A percentile compares a stretch with the other conserved stretches of the same genome.
Conservation (phyloP, 331 rosid species). For the Telfairia occidentalis region DNA sequence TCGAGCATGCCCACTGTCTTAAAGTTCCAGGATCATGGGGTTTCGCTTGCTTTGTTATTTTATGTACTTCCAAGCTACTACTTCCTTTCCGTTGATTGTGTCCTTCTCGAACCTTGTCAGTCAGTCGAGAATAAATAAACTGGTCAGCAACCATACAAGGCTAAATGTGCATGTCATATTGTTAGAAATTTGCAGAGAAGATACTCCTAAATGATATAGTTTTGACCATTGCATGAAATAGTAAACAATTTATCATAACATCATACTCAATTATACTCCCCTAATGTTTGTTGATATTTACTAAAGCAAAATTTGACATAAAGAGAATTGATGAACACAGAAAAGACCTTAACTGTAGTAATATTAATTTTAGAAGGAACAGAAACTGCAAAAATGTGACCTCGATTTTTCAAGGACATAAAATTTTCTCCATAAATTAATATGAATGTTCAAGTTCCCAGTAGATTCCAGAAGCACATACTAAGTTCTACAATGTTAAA, state of each 20-base stretch:
- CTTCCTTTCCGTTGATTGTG: conserved; percentile 18
- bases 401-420: neutral
- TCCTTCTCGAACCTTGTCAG: conserved; percentile 18
- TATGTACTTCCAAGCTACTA: conserved; percentile 14
- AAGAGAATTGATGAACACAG: neutral
- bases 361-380: neutral
- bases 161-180: neutral
- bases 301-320: neutral
- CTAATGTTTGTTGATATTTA: neutral
- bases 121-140: conserved; percentile 14
- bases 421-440: neutral
- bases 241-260: neutral
- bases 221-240: neutral
- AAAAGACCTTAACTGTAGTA: neutral
- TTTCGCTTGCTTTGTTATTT: conserved; percentile 26
- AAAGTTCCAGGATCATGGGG: conserved; percentile 26
- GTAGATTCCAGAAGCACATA: neutral
- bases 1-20: conserved; percentile 40
- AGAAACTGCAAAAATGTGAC: conserved; percentile 2
- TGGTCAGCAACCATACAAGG: neutral
- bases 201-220: too few relatives aligned
- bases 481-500: neutral
- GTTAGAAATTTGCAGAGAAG: neutral
- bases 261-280: neutral
- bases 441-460: conserved; percentile 5